phyloP scores from a whole-genome alignment of 768 basidiomycete genomes.

The Russula brevipes region DNA sequence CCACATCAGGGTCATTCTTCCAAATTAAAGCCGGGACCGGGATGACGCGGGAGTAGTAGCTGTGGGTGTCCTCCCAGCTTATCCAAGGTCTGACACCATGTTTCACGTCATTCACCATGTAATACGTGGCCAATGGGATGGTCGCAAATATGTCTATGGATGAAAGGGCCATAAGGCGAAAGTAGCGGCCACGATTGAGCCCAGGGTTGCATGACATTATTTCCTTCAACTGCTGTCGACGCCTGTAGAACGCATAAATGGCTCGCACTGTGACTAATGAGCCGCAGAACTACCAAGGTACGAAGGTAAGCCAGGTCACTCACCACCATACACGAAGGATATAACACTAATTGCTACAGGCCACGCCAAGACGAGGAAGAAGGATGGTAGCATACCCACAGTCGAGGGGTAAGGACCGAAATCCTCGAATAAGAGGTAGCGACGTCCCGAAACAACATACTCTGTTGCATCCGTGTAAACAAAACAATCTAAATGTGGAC shows the following conservation, averaged over 20 bases:
- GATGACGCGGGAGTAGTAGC: conserved; percentile 38
- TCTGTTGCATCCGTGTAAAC: neutral
- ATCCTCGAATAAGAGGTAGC: conserved; percentile 31
- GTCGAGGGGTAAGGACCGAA: conserved; percentile 41
- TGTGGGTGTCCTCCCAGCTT: conserved; percentile 50
- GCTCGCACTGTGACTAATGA: conserved; percentile 26
- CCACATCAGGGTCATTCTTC: conserved; percentile 25
- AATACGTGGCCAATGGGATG: neutral
- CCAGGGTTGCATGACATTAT: conserved; percentile 25
- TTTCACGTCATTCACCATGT: neutral
- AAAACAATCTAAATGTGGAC: neutral
- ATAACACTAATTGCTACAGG: conserved; percentile 25
- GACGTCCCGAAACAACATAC: neutral
- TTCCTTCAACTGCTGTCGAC: conserved; percentile 27
- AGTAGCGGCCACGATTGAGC: conserved; percentile 33
- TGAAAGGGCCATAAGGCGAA: neutral
- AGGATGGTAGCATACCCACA: conserved; percentile 31
- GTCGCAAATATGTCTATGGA: neutral
- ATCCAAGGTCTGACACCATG: conserved; percentile 29
- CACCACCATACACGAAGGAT: conserved; percentile 39
- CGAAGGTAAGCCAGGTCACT: conserved; percentile 9
- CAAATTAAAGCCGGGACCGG: conserved; percentile 38
- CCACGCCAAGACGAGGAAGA: conserved; percentile 32
- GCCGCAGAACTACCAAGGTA: neutral
- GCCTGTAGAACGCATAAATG: conserved; percentile 28